Percentiles rank a stretch among this genome's conserved stretches.
These are phyloP conservation scores for Cryptococcus sp. DNA, from an alignment of 1,284 basidiomycete species.

Conservation along the genomic window DNA sequence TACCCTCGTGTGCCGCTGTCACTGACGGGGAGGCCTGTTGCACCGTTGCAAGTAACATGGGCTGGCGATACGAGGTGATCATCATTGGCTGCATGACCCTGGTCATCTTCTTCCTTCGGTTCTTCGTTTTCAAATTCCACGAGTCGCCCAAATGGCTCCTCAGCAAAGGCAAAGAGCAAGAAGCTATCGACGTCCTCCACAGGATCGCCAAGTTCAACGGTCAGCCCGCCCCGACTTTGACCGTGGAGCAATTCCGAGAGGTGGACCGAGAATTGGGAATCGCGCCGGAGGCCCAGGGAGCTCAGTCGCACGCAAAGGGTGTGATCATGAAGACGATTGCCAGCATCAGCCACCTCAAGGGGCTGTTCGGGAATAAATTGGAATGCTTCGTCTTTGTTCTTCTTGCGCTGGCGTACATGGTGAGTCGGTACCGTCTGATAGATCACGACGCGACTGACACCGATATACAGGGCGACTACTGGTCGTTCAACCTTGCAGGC, in stretches of 20 bases:
- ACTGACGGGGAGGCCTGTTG: constrained; percentile 56
- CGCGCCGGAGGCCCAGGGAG: constrained; percentile 2
- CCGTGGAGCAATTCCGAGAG: constrained; percentile 47
- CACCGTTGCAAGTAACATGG: constrained; percentile 58
- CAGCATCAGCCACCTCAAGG: constrained; percentile 46
- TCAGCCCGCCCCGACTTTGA: constrained; percentile 46
- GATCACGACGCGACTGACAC: background rate
- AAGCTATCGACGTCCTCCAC: constrained; percentile 70
- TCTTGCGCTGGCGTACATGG: constrained; percentile 46
- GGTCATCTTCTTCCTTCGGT: constrained; percentile 63
- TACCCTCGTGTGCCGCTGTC: constrained; percentile 49
- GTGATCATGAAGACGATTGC: constrained; percentile 29
- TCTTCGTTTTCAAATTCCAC: constrained; percentile 70
- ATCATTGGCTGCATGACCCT: constrained; percentile 55
- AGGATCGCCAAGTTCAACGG: constrained; percentile 69
- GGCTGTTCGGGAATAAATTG: constrained; percentile 46
- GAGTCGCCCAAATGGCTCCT: constrained; percentile 77
- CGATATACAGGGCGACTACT: constrained; percentile 45
- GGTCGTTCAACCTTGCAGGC: constrained; percentile 53
- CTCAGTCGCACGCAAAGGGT: constrained; percentile 16
- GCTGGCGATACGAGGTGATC: constrained; percentile 67
- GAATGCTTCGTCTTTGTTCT: constrained; percentile 48
- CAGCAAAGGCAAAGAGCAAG: constrained; percentile 67
- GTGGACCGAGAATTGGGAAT: background rate
- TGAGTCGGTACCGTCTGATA: constrained; percentile 10